A percentile compares a stretch with the other conserved stretches of the same genome.
These are phyloP conservation scores for Phytopythium ostracodes DNA, from an alignment of 352 stramenopile genomes.

Conservation along the genomic window DNA sequence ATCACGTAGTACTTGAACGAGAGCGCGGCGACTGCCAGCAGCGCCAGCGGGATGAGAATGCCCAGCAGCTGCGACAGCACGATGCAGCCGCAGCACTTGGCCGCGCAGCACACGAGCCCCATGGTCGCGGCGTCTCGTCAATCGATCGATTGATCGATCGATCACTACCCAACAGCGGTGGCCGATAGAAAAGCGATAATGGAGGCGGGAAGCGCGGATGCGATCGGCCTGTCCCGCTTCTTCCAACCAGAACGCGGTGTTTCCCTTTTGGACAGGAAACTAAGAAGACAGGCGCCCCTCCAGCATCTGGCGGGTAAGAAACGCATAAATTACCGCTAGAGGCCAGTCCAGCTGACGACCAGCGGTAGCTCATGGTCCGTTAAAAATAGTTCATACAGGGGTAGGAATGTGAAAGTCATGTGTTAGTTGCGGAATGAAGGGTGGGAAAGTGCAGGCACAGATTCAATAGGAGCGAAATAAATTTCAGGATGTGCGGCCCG, in stretches of 20 bases:
- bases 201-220: neutral
- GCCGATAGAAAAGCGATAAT: neutral
- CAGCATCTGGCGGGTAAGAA: too few species aligned
- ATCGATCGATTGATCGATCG: neutral
- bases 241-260: neutral
- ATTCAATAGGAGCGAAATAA: neutral
- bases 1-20: conserved; percentile 69
- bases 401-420: neutral
- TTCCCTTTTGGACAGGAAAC: neutral
- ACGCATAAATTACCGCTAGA: too few species aligned
- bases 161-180: too few species aligned
- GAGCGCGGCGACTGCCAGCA: conserved; percentile 48
- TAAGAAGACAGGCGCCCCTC: neutral
- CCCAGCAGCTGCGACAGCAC: conserved; percentile 63
- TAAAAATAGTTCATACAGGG: neutral
- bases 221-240: conserved; percentile 2
- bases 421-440: neutral
- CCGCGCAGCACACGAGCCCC: conserved; percentile 44
- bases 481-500: neutral
- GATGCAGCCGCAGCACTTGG: conserved; percentile 79
- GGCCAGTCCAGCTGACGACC: neutral
- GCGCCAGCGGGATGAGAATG: conserved; percentile 47
- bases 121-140: conserved; percentile 14
- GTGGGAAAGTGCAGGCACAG: neutral
- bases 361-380: neutral